Base-by-base conservation (phyloP, 306 rosid species). In the Trichosanthes cucumerina region DNA sequence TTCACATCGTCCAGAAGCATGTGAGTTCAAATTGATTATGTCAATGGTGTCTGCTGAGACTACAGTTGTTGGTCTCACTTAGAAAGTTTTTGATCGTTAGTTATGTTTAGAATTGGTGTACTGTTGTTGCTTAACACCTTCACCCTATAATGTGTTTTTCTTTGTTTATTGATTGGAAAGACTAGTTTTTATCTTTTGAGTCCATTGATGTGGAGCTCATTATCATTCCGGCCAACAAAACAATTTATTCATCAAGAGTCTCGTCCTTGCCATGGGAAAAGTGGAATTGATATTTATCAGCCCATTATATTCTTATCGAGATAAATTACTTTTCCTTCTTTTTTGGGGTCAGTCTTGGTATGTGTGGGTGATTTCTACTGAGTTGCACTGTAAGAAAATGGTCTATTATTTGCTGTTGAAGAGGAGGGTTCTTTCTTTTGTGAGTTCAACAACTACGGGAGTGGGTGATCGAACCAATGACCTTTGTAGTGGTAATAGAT, bases 1-100 rank as follows among this genome's bases (percentile, higher is more conserved):
- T 80, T 28, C 83, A 86, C 81, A 82, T 86, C 33, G 83, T 86
- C 77, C 89, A 86, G 84, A 83, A 84, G 76, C 87, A 86, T 54
- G 89, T 84, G 79, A 86, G 82, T 78, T 78, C 86, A 41, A 49
- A 79, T 78, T 84, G 72, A 81, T 75, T 64, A 62, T 56, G 43
- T 26, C 11, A 7, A 21, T 18, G 31, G 39, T 52, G 68, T 54
- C 44, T 44, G 50, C 26, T 41, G 73, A 58, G 60, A 60, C 19
- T 44, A 26, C 77, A 52, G 36, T 26, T 39, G 80, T 39, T 50
- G 66, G 50, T 47, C 68, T 60, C 33, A 49, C 46, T 34, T 34
- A 59, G 72, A 65, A 36, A 58, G 83, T 70, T 46, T 63, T 78
- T 50, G 77, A 63, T 54, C 77, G 19, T 62, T 60, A 73, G 77